Conservation (phyloP, 1,139 yeast species). For the Candida tunisiensis region DNA sequence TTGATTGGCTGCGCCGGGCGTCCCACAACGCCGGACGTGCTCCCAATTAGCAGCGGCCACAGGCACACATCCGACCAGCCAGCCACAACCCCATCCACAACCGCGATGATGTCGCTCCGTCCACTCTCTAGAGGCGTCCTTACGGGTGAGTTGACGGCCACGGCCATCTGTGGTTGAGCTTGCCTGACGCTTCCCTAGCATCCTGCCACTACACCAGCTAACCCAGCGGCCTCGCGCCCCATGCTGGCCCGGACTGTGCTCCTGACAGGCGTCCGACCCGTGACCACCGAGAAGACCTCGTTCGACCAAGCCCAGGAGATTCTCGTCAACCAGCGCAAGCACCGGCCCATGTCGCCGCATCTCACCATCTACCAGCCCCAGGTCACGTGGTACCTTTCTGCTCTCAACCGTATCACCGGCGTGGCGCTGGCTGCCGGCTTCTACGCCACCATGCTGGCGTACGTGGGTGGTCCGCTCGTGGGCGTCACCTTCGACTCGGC, state of each 20-base stretch:
- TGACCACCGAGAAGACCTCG: conserved; percentile 44
- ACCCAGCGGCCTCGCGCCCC: background rate
- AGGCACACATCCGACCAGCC: too few species aligned
- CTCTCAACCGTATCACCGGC: conserved; percentile 80
- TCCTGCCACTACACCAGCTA: too few species aligned
- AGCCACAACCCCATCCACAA: too few species aligned
- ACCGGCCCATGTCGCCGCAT: conserved; percentile 89
- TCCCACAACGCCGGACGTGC: too few species aligned
- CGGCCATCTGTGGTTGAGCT: too few species aligned
- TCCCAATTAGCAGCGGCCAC: too few species aligned
- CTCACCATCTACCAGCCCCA: conserved; percentile 81
- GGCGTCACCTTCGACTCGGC: conserved; percentile 47
- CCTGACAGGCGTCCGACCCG: conserved; percentile 5
- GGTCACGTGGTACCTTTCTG: conserved; percentile 65
- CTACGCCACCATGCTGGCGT: conserved; percentile 60
- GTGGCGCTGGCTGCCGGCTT: conserved; percentile 56
- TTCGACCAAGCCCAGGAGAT: conserved; percentile 50
- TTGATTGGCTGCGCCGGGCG: too few species aligned
- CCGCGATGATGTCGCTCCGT: too few species aligned
- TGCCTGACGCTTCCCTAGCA: too few species aligned
- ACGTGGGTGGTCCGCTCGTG: conserved; percentile 52
- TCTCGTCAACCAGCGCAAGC: conserved; percentile 64
- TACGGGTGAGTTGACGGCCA: too few species aligned
- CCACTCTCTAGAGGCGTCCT: too few species aligned
- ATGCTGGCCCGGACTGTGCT: background rate